These are phyloP conservation scores for Colletotrichum ledebouriae DNA, from an alignment of 2,329 filamentous ascomycete species.

Conservation along the genomic window DNA sequence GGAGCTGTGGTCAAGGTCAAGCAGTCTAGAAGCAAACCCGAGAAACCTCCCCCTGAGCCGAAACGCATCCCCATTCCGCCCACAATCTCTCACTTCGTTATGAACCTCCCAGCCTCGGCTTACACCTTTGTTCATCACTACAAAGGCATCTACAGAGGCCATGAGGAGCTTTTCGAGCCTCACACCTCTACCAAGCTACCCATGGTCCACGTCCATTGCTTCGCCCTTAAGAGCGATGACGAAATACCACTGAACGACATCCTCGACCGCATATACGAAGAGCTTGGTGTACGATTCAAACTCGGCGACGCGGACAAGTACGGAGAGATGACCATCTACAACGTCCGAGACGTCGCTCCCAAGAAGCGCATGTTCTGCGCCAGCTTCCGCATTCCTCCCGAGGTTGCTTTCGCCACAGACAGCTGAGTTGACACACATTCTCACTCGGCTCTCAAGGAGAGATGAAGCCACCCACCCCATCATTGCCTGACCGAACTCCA, in stretches of 20 bases:
- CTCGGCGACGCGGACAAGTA: slow-evolving; percentile 61
- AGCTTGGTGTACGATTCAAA: slow-evolving; percentile 57
- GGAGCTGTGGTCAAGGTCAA: slow-evolving; percentile 67
- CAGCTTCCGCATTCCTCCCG: slow-evolving; percentile 85
- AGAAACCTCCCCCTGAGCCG: slow-evolving; percentile 53
- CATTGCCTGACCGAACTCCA: background rate
- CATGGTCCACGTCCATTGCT: slow-evolving; percentile 94
- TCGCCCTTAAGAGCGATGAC: slow-evolving; percentile 84
- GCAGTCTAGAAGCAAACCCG: slow-evolving; percentile 53
- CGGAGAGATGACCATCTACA: slow-evolving; percentile 69
- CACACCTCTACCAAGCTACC: slow-evolving; percentile 74
- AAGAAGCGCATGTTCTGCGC: slow-evolving; percentile 98
- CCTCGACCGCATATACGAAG: slow-evolving; percentile 55
- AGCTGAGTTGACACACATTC: slow-evolving; percentile 15
- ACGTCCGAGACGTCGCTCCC: slow-evolving; percentile 90
- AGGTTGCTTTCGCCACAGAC: slow-evolving; percentile 79
- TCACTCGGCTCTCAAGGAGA: background rate
- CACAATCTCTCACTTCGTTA: slow-evolving; percentile 92
- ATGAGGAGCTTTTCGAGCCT: slow-evolving; percentile 74
- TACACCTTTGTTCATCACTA: slow-evolving; percentile 84
- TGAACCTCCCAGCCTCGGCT: slow-evolving; percentile 95
- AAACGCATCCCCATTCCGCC: slow-evolving; percentile 71
- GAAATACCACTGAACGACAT: slow-evolving; percentile 72
- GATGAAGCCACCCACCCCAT: background rate
- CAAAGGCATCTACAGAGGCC: slow-evolving; percentile 83